Base-by-base conservation (phyloP, 495 filamentous ascomycete genomes). In the Coniosporium apollinis region DNA sequence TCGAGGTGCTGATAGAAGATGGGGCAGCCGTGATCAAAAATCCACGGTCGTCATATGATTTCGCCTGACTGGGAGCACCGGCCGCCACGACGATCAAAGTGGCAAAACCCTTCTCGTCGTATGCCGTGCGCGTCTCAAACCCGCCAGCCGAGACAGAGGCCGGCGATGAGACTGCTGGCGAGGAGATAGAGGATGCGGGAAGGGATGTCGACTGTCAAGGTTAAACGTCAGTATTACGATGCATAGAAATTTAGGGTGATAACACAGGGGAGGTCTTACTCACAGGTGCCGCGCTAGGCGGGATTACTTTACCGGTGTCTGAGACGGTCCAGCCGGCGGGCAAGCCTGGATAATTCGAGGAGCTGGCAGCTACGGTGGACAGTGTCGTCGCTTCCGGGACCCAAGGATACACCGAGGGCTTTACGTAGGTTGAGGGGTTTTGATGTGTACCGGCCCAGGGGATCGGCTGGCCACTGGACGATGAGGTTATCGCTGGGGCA, bases 251-350 rank as follows among this genome's bases (percentile, higher is more conserved):
- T n/a, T n/a, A n/a, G n/a, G n/a, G n/a, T n/a, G n/a, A n/a, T n/a
- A n/a, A n/a, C n/a, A n/a, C n/a, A n/a, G n/a, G 14, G 22, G 28
- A 33, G 19, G 40, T 37, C 57, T 55, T 62, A 66, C 63, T 59
- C 47, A 67, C 56, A 48, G 60, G 56, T 25, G 61, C 56, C 40
- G 65, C 54, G 50, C 61, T 58, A 21, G 69, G 62, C 28, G 74
- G 74, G 28, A 74, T 56, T 28, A 80, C 61, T 57, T 78, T 82
- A 39, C 81, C 75, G 31, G 70, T 68, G 32, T 69, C 62, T 25
- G 75, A 76, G 47, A 79, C 78, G 33, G 75, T 68, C 80, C 79
- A 91, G 16, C 78, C 80, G 43, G 60, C 67, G 13, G 79, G 74
- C 10, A 80, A 60, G 32, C 69, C 63, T 19, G 64, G 60, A 35